A percentile compares a stretch with the other conserved stretches of the same genome.
phyloP scores from a whole-genome alignment of 495 filamentous ascomycete genomes.

The Talaromyces ruber region DNA sequence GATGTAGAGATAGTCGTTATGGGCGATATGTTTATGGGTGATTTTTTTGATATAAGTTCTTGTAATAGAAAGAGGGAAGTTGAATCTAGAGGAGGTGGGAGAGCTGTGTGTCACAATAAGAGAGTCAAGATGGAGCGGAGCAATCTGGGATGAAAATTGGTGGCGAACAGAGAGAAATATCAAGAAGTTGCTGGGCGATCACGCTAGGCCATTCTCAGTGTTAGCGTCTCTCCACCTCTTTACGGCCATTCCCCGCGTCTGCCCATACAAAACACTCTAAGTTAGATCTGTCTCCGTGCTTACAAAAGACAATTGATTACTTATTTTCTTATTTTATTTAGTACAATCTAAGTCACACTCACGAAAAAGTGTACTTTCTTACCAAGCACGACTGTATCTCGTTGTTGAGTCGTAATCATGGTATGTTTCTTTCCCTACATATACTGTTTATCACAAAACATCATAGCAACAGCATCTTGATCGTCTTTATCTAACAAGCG shows the following conservation, averaged over 20 bases:
- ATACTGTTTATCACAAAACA: not conserved
- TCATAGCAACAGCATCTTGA: not conserved
- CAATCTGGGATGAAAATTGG: not conserved
- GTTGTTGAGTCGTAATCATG: constrained; percentile 4
- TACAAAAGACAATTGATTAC: not conserved
- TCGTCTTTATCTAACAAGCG: not conserved
- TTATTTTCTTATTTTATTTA: not conserved
- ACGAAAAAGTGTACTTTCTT: not conserved
- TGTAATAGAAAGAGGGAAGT: not conserved
- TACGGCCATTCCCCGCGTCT: not conserved
- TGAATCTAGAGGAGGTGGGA: not conserved
- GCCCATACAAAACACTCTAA: not conserved
- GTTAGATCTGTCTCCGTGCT: not conserved
- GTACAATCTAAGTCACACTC: not conserved
- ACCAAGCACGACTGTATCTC: not conserved
- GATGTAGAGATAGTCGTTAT: not conserved
- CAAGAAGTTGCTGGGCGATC: not conserved
- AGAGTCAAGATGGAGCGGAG: not conserved
- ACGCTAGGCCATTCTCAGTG: not conserved
- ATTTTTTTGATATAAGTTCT: not conserved
- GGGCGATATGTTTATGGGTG: not conserved
- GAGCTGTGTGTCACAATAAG: not conserved
- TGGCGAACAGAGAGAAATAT: not conserved
- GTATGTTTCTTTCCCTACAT: constrained; percentile 3
- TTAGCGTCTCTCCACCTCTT: not conserved